These are phyloP conservation scores for Geotrichum candidum DNA, from an alignment of 1,139 yeast genomes.

Conservation along the genomic window DNA sequence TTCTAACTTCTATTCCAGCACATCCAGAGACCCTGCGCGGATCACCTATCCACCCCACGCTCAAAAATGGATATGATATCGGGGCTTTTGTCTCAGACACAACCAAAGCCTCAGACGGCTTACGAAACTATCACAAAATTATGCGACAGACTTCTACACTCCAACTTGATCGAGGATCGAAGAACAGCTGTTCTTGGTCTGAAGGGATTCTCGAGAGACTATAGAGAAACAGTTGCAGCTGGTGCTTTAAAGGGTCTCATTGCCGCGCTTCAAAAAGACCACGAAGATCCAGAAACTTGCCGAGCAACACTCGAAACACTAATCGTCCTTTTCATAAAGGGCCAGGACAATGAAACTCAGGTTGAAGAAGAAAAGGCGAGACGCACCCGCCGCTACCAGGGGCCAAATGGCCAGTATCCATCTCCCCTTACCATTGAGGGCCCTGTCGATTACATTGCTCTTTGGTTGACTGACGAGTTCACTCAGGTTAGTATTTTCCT, in stretches of 20 bases:
- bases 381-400: constrained; percentile 17
- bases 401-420: constrained; percentile 49
- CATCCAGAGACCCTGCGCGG: neutral
- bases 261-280: constrained; percentile 58
- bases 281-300: constrained; percentile 63
- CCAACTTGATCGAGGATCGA: constrained; percentile 77
- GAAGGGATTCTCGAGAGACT: constrained; percentile 84
- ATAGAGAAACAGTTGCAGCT: constrained; percentile 85
- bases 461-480: constrained; percentile 94
- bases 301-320: constrained; percentile 83
- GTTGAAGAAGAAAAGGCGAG: constrained; percentile 45
- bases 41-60: neutral
- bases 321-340: constrained; percentile 59
- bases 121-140: constrained; percentile 85
- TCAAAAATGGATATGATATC: constrained; percentile 40
- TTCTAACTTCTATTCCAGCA: neutral
- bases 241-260: constrained; percentile 77
- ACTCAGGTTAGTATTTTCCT: constrained; percentile 45
- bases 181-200: constrained; percentile 87
- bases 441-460: constrained; percentile 71
- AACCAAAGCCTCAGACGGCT: constrained; percentile 55
- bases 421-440: constrained; percentile 54
- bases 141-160: constrained; percentile 80
- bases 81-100: constrained; percentile 43
- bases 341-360: constrained; percentile 33